A percentile compares a stretch with the other conserved stretches of the same genome.
Evolutionary conservation across 352 stramenopile genomes (phyloP).

Genomic region (Phytophthora nicotianae): DNA sequence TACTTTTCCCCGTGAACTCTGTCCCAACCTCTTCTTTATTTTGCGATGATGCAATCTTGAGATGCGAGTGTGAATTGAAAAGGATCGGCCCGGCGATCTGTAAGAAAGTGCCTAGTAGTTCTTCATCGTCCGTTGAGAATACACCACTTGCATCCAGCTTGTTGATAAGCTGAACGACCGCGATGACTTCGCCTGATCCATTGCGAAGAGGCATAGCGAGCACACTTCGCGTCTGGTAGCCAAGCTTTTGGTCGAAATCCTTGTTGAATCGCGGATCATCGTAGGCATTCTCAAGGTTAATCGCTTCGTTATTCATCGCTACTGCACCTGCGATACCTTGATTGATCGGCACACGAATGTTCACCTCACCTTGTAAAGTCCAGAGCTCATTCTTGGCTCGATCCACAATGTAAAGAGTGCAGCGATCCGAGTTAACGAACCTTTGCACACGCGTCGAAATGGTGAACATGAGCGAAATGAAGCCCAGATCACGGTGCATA

Average conservation of each 20-base stretch:
- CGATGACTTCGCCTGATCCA: slow-evolving; percentile 74
- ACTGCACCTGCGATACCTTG: slow-evolving; percentile 86
- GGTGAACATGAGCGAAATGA: slow-evolving; percentile 92
- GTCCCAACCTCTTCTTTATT: slow-evolving; percentile 52
- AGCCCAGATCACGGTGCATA: slow-evolving; percentile 89
- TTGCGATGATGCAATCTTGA: slow-evolving; percentile 53
- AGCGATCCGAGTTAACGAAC: slow-evolving; percentile 91
- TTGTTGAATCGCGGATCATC: slow-evolving; percentile 89
- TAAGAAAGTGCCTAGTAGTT: slow-evolving; percentile 87
- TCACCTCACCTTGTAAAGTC: slow-evolving; percentile 90
- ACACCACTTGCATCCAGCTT: slow-evolving; percentile 72
- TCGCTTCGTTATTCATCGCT: slow-evolving; percentile 63
- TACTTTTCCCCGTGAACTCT: slow-evolving; percentile 67
- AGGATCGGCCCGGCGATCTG: slow-evolving; percentile 90
- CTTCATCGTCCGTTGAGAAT: slow-evolving; percentile 88
- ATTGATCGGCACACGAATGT: slow-evolving; percentile 88
- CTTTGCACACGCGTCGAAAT: slow-evolving; percentile 89
- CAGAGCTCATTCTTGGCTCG: slow-evolving; percentile 89
- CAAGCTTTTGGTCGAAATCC: slow-evolving; percentile 89
- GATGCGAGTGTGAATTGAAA: slow-evolving; percentile 81
- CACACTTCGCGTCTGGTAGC: slow-evolving; percentile 87
- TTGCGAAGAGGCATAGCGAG: slow-evolving; percentile 89
- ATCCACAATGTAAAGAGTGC: slow-evolving; percentile 93
- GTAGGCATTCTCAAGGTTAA: slow-evolving; percentile 90
- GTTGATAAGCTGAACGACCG: slow-evolving; percentile 91